These are phyloP conservation scores for Biancaea sappan DNA, from an alignment of 306 rosid genomes.

Conservation along the genomic window DNA sequence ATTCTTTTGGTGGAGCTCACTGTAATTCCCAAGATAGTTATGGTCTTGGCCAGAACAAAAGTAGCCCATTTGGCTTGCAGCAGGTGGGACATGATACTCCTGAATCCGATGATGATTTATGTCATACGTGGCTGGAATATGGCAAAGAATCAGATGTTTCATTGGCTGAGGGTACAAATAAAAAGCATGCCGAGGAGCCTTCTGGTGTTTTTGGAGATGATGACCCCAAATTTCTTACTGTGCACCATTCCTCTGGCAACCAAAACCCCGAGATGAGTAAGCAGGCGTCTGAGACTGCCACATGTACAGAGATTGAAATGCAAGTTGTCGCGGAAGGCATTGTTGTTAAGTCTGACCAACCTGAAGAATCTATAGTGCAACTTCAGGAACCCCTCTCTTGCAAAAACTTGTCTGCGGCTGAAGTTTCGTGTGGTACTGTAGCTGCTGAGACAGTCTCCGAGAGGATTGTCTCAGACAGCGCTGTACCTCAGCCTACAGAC, in stretches of 20 bases:
- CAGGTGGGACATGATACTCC: conserved; percentile 34
- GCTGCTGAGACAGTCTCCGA: conserved; percentile 29
- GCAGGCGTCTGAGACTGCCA: conserved; percentile 25
- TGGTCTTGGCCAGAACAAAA: conserved; percentile 32
- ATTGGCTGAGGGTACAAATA: conserved; percentile 31
- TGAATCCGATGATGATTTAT: conserved; percentile 48
- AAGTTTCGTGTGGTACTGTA: conserved; percentile 8
- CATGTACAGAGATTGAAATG: conserved; percentile 40
- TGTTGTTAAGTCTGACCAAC: conserved; percentile 33
- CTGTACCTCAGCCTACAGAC: conserved; percentile 33
- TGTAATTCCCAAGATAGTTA: conserved; percentile 34
- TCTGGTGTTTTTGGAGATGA: conserved; percentile 31
- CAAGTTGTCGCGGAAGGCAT: conserved; percentile 37
- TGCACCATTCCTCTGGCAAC: conserved; percentile 29
- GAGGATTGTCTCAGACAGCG: conserved; percentile 32
- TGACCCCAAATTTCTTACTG: conserved; percentile 27
- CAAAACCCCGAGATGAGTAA: conserved; percentile 35
- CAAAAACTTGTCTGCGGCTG: conserved; percentile 25
- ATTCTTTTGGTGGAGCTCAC: conserved; percentile 35
- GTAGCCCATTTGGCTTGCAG: conserved; percentile 37
- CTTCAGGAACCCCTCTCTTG: conserved; percentile 36
- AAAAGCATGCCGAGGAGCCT: conserved; percentile 32
- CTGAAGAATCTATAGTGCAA: conserved; percentile 23
- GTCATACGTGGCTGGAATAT: conserved; percentile 49
- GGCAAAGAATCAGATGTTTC: conserved; percentile 43